Evolutionary conservation across 768 basidiomycete genomes (phyloP).

Genomic region (Leucosporidium yakuticum): DNA sequence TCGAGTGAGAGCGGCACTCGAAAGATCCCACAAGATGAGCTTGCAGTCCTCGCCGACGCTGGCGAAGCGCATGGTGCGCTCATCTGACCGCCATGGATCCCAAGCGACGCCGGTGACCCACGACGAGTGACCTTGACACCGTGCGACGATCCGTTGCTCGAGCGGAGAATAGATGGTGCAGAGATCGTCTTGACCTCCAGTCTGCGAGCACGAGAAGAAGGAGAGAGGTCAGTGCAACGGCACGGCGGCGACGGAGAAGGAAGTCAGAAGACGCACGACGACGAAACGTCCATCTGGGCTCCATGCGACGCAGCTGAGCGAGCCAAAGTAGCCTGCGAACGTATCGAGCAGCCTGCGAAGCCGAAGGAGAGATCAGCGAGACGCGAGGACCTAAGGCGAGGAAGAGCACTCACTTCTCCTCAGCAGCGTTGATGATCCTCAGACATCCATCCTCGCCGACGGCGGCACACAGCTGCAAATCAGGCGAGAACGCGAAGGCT

Average conservation of each 20-base stretch:
- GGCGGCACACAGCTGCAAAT: conserved; percentile 80
- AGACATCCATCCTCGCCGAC: conserved; percentile 90
- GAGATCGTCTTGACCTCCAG: conserved; percentile 94
- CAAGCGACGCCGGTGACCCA: conserved; percentile 86
- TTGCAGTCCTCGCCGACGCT: conserved; percentile 97
- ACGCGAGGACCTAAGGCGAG: background rate
- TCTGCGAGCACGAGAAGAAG: conserved; percentile 48
- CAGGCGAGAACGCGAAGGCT: conserved; percentile 93
- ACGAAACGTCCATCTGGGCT: conserved; percentile 93
- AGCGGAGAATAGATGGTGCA: conserved; percentile 89
- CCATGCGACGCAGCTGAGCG: conserved; percentile 84
- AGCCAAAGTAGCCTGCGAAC: conserved; percentile 90
- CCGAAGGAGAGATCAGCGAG: conserved; percentile 4
- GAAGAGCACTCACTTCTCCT: conserved; percentile 61
- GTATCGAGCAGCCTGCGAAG: conserved; percentile 73
- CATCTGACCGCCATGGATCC: conserved; percentile 67
- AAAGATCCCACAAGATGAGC: conserved; percentile 66
- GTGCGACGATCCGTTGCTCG: conserved; percentile 87
- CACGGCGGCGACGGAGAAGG: too few relatives aligned
- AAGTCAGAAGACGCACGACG: conserved; percentile 56
- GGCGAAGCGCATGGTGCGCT: conserved; percentile 82
- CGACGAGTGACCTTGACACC: conserved; percentile 94
- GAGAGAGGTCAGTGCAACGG: conserved; percentile 2
- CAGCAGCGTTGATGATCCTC: conserved; percentile 78
- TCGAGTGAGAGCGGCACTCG: conserved; percentile 23